Base-by-base conservation (phyloP, 495 filamentous ascomycete species). In the Penicillium paradoxum region DNA sequence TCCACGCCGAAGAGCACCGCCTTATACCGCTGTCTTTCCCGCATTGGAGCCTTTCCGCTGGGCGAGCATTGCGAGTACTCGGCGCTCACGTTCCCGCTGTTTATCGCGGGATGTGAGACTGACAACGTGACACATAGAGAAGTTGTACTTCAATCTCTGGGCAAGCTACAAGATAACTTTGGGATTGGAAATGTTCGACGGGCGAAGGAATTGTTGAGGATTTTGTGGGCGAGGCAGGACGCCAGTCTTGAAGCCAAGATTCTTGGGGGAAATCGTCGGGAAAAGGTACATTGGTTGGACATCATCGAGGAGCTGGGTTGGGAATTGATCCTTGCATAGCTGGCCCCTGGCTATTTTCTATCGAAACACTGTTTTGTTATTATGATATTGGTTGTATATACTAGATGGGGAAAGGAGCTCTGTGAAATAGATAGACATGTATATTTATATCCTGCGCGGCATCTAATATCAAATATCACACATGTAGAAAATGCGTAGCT, bases 21-120 rank as follows among this genome's bases (percentile, higher is more conserved):
- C 17, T 46, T 74, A 2, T 58, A 58, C 11, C 53, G 59, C 17
- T 68, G 69, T 25, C 59, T 76, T 7, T 19, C 49, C 8, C 59
- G 68, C 10, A 54, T 76, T 1, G 49, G 57, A 34, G 52, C 58
- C 0, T 62, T 64, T 6, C 63, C 68, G 1, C 61, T 74, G 2
- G 68, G 72, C 43, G 59, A 60, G n/a, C 64, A 72, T 36, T 70
- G 67, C 58, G 73, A 76, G 40, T 74, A 67, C 42, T 76, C 73
- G 0, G 73, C 72, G 2, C 66, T 76, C 4, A 73, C 72, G 3
- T 76, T 74, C 45, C 73, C 73, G 17, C 55, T 76, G 0, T 73
- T 74, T 42, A 74, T 76, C 3, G 60, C 64, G 0, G 73, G 73
- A 4, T 70, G 69, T 24, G 73, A 74, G 24, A 71, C 57, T 32